Conservation (phyloP, 345 rosid genomes). For the Brassica nigra region DNA sequence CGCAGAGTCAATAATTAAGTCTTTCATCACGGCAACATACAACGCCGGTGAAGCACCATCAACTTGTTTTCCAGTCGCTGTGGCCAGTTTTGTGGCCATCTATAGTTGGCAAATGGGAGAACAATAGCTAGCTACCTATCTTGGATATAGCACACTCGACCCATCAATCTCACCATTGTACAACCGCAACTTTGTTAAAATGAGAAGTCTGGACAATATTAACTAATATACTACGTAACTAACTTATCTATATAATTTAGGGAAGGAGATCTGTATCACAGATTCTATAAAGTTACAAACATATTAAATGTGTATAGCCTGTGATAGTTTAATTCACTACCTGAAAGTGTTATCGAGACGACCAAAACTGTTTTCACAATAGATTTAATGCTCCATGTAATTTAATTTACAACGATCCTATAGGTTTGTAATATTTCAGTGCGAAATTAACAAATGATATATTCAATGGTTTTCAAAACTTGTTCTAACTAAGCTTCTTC, state of each 20-base stretch:
- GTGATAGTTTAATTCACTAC: not conserved
- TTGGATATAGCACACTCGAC: conserved; percentile 30
- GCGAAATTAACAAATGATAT: not conserved
- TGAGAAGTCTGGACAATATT: not conserved
- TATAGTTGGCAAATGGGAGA: conserved; percentile 32
- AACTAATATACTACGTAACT: not conserved
- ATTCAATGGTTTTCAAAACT: not conserved
- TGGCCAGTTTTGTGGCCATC: conserved; percentile 25
- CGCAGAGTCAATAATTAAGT: too few species aligned
- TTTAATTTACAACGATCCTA: not conserved
- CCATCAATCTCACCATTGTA: conserved; percentile 28
- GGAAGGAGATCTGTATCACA: not conserved
- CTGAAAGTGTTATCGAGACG: conserved; percentile 25
- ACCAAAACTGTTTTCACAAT: conserved; percentile 12
- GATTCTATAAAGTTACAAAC: not conserved
- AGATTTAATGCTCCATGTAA: conserved; percentile 5
- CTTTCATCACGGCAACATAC: too few species aligned
- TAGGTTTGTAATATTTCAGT: not conserved
- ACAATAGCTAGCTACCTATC: conserved; percentile 25
- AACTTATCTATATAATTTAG: not conserved
- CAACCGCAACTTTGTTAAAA: conserved; percentile 22
- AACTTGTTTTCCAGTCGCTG: too few species aligned
- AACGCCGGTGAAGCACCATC: too few species aligned
- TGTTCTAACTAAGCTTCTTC: not conserved
- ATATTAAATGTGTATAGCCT: not conserved